phyloP scores from a whole-genome alignment of 441 rosid species.

The Arabidopsis hybrid region DNA sequence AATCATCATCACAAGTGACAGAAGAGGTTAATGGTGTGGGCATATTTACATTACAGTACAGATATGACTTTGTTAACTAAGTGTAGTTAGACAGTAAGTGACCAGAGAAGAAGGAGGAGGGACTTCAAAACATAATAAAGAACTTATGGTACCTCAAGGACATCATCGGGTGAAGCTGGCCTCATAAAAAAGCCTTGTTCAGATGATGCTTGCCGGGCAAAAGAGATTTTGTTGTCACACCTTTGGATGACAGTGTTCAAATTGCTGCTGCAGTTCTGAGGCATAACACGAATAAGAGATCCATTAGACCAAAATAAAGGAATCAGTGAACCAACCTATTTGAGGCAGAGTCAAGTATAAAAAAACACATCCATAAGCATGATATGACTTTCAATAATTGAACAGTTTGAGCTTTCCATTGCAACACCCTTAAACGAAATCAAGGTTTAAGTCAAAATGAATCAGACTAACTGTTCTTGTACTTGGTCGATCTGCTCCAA shows the following conservation, averaged over 20 bases:
- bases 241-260: constrained; percentile 62
- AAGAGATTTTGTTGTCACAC: constrained; percentile 61
- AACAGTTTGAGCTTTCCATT: background rate
- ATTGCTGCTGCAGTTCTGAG: constrained; percentile 79
- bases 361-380: background rate
- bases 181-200: constrained; percentile 81
- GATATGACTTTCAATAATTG: background rate
- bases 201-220: constrained; percentile 74
- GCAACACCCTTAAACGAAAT: background rate
- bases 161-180: constrained; percentile 47
- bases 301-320: constrained; percentile 4
- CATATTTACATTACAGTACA: background rate
- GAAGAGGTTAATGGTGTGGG: background rate
- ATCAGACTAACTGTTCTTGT: background rate
- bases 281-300: background rate
- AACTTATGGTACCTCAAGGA: constrained; percentile 51
- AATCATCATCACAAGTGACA: constrained; percentile 36
- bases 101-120: constrained; percentile 6
- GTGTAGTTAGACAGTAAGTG: background rate
- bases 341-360: background rate
- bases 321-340: background rate
- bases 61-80: background rate
- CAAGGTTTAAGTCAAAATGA: background rate
- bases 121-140: background rate
- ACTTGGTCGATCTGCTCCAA: background rate